phyloP scores from a whole-genome alignment of 306 rosid genomes.

The Prunus salicina region DNA sequence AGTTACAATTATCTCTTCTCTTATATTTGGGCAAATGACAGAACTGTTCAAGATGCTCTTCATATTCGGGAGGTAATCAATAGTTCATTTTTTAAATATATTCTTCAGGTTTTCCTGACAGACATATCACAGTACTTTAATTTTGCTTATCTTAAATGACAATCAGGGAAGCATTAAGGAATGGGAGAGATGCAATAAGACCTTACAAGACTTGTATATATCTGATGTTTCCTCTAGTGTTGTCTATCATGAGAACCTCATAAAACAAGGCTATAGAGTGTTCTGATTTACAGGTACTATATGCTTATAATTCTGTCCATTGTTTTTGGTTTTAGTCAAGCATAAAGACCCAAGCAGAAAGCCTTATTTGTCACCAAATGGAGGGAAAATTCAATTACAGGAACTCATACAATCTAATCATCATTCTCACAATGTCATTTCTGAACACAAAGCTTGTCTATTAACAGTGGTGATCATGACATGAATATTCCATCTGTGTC shows the following conservation, averaged over 20 bases:
- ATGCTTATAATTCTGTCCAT: not conserved
- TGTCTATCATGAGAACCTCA: constrained; percentile 21
- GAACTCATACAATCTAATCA: not conserved
- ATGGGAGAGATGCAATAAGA: constrained; percentile 29
- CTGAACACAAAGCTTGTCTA: not conserved
- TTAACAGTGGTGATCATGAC: constrained; percentile 48
- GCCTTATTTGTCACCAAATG: too few relatives aligned
- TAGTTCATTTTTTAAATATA: not conserved
- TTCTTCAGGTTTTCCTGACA: too few relatives aligned
- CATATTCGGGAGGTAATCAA: constrained; percentile 10
- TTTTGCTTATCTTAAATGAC: not conserved
- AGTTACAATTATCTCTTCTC: not conserved
- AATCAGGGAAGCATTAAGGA: constrained; percentile 23
- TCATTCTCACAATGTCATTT: not conserved
- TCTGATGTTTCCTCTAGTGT: constrained; percentile 12
- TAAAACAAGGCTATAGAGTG: constrained; percentile 25
- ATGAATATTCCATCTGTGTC: constrained; percentile 18
- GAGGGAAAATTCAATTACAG: too few relatives aligned
- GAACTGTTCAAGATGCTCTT: constrained; percentile 16
- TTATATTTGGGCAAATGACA: constrained; percentile 18
- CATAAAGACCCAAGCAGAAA: too few relatives aligned
- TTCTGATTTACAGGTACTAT: constrained; percentile 31
- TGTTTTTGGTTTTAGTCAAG: not conserved
- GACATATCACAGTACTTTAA: too few relatives aligned
- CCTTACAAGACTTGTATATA: constrained; percentile 6